Conservation (phyloP, 2,329 filamentous ascomycete genomes). For the Cordyceps sp. region DNA sequence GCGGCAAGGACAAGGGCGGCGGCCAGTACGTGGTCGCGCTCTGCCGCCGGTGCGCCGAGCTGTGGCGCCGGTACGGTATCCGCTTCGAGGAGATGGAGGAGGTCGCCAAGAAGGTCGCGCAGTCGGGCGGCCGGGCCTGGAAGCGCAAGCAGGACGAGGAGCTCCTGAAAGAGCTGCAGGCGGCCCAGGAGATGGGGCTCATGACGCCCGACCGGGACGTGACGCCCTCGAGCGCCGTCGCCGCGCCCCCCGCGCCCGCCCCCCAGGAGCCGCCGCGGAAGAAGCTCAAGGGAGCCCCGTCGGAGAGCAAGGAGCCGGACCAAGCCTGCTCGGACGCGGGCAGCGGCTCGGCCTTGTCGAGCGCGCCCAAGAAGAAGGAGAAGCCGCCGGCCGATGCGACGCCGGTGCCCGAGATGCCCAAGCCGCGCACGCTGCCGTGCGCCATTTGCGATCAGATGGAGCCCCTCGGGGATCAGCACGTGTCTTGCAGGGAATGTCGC, state of each 20-base stretch:
- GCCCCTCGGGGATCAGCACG: conserved; percentile 50
- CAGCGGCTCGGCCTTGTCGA: conserved; percentile 19
- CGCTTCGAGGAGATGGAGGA: conserved; percentile 93
- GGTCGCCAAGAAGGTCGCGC: conserved; percentile 69
- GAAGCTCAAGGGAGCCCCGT: conserved; percentile 39
- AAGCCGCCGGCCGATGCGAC: conserved; percentile 35
- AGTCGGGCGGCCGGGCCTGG: conserved; percentile 65
- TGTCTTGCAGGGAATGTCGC: conserved; percentile 75
- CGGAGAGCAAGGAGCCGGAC: conserved; percentile 29
- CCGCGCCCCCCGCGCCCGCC: conserved; percentile 11
- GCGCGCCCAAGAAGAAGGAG: conserved; percentile 41
- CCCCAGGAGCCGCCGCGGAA: conserved; percentile 42
- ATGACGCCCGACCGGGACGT: conserved; percentile 25
- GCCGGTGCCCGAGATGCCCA: conserved; percentile 58
- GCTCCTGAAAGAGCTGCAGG: conserved; percentile 54
- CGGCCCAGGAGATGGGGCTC: conserved; percentile 41
- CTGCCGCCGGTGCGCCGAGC: conserved; percentile 74
- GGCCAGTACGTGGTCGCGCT: conserved; percentile 62
- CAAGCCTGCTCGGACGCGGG: conserved; percentile 26
- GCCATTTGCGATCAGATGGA: conserved; percentile 68
- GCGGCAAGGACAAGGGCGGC: conserved; percentile 57
- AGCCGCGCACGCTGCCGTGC: conserved; percentile 65
- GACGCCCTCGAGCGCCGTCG: conserved; percentile 13
- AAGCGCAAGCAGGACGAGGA: conserved; percentile 89
- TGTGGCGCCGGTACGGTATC: conserved; percentile 93